Conservation (phyloP, 1,284 basidiomycete genomes). For the Pterula multifida region DNA sequence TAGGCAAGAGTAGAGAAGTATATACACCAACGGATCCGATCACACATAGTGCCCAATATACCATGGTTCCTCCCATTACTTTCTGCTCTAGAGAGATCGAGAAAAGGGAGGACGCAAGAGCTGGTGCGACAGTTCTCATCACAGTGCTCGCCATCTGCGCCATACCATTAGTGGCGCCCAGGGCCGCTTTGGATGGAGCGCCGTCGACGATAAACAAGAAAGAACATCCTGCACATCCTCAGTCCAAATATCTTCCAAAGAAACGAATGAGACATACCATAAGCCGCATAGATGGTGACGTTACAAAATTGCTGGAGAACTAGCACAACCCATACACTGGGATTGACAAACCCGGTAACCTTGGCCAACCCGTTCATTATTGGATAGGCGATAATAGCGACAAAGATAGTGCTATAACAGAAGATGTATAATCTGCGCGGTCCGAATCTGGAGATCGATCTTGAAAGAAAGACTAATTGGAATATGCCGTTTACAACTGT, state of each 20-base stretch:
- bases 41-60: not conserved
- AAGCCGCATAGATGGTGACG: not conserved
- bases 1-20: not conserved
- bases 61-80: constrained; percentile 1
- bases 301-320: not conserved
- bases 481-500: not conserved
- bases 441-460: not conserved
- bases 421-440: constrained; percentile 1
- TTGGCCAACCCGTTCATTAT: not conserved
- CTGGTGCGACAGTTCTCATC: not conserved
- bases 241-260: not conserved
- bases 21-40: not conserved
- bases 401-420: not conserved
- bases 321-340: not conserved
- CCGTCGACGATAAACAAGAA: not conserved
- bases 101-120: constrained; percentile 1
- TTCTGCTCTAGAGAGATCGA: not conserved
- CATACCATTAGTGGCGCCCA: not conserved
- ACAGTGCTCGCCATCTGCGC: not conserved
- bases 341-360: not conserved
- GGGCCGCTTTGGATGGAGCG: not conserved
- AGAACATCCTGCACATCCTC: not conserved
- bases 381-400: not conserved
- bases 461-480: not conserved
- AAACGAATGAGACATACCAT: not conserved